Percentiles rank a stretch among this genome's conserved stretches.
phyloP scores from a whole-genome alignment of 768 basidiomycete species.

The Symmetrospora coprosmae region DNA sequence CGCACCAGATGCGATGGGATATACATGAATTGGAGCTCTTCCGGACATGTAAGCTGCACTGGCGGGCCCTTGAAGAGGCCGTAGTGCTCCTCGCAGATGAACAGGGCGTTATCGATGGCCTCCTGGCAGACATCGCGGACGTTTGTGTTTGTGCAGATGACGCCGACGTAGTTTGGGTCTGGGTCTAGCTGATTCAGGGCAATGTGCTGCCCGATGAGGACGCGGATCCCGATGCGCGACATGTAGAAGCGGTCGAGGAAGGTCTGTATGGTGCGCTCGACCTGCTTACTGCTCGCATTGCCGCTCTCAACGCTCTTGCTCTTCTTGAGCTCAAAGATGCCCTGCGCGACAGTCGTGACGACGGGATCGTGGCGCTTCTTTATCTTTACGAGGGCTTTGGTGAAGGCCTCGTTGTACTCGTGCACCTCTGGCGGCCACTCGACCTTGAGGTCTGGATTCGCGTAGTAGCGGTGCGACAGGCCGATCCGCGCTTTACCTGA shows the following conservation, averaged over 20 bases:
- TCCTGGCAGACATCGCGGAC: slow-evolving; percentile 96
- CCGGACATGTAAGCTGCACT: slow-evolving; percentile 87
- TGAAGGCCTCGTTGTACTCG: slow-evolving; percentile 85
- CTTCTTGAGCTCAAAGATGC: slow-evolving; percentile 90
- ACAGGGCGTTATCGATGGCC: slow-evolving; percentile 86
- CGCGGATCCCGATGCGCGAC: slow-evolving; percentile 87
- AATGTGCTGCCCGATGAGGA: slow-evolving; percentile 69
- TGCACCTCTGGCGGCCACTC: slow-evolving; percentile 82
- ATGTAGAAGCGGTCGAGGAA: slow-evolving; percentile 97
- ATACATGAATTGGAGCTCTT: slow-evolving; percentile 73
- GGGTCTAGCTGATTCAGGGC: slow-evolving; percentile 74
- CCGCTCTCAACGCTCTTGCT: slow-evolving; percentile 43
- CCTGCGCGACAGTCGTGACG: slow-evolving; percentile 86
- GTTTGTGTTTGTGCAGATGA: slow-evolving; percentile 91
- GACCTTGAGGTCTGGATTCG: slow-evolving; percentile 51
- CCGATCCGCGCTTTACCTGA: slow-evolving; percentile 44
- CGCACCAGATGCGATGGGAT: slow-evolving; percentile 73
- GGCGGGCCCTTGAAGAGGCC: slow-evolving; percentile 91
- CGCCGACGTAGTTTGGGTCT: slow-evolving; percentile 80
- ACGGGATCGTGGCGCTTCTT: slow-evolving; percentile 94
- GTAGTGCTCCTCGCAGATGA: slow-evolving; percentile 76
- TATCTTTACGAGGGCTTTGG: slow-evolving; percentile 68
- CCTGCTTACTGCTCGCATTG: slow-evolving; percentile 38
- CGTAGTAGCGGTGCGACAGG: slow-evolving; percentile 83
- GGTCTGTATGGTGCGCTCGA: slow-evolving; percentile 75